Percentiles rank a stretch among this genome's conserved stretches.
phyloP scores from a whole-genome alignment of 2,329 filamentous ascomycete genomes.

The Tolypocladium tropicale region DNA sequence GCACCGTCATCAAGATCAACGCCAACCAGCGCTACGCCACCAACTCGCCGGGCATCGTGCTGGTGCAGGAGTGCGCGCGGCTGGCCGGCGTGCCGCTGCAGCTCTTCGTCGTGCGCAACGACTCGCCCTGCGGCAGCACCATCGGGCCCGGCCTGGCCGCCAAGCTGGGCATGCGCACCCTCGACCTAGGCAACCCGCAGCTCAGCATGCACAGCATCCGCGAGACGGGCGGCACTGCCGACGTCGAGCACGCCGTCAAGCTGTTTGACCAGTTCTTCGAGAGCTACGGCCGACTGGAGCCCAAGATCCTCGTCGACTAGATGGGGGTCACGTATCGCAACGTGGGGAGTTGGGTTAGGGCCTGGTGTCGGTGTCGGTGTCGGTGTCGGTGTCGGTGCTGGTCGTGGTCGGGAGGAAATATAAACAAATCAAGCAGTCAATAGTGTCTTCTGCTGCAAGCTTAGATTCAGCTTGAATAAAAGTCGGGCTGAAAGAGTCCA shows the following conservation, averaged over 20 bases:
- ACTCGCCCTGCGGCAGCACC: constrained; percentile 87
- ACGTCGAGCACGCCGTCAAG: constrained; percentile 77
- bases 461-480: background rate
- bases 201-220: constrained; percentile 95
- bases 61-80: constrained; percentile 78
- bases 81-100: constrained; percentile 74
- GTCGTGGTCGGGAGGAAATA: too few relatives aligned
- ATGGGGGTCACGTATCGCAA: background rate
- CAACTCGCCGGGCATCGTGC: constrained; percentile 87
- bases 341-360: too few relatives aligned
- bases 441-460: too few relatives aligned
- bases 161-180: constrained; percentile 72
- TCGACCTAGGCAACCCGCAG: constrained; percentile 91
- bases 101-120: constrained; percentile 92
- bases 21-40: constrained; percentile 96
- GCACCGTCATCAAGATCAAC: constrained; percentile 95
- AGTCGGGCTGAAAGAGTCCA: background rate
- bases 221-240: constrained; percentile 80
- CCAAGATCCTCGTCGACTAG: constrained; percentile 74
- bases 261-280: constrained; percentile 83
- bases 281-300: constrained; percentile 72
- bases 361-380: too few relatives aligned
- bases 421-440: too few relatives aligned
- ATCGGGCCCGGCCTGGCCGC: constrained; percentile 96
- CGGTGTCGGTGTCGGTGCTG: too few relatives aligned